Base-by-base conservation (phyloP, 768 basidiomycete genomes). In the Rhodotorula sphaerocarpa region DNA sequence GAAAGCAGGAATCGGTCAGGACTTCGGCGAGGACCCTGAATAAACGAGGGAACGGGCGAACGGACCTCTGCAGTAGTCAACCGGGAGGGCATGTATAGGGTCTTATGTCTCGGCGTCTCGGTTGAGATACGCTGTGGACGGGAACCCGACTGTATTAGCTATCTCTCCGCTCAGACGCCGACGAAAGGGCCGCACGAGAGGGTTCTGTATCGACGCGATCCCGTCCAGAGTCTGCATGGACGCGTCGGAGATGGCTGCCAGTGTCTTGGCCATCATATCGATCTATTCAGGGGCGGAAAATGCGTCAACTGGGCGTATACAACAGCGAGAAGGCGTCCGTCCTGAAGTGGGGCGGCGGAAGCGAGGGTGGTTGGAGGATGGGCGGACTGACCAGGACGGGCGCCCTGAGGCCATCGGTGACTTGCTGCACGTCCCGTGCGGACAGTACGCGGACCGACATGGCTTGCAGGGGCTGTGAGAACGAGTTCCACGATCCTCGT, bases 81-180 rank as follows among this genome's bases (percentile, higher is more conserved):
- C 21, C 67, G 11, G 14, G 63, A 61, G 7, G 67, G 67, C 67
- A 69, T 69, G 63, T 65, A 69, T 10, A 69, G 54, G 3, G 43
- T 65, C 50, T 59, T 64, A 60, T 69, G 63, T 1, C 23, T 4
- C 0, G 21, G 30, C 5, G 55, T 47, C 25, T 61, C 59, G 6
- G 59, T 65, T 5, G 57, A 41, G 27, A 59, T 59, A 28, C 63
- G 63, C 63, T 65, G 48, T n/a, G n/a, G n/a, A n/a, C n/a, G n/a
- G n/a, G n/a, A n/a, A n/a, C n/a, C n/a, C n/a, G n/a, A n/a, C n/a
- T n/a, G n/a, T n/a, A n/a, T n/a, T n/a, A n/a, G n/a, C n/a, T n/a
- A n/a, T n/a, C n/a, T n/a, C n/a, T n/a, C n/a, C n/a, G n/a, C n/a
- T n/a, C n/a, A n/a, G n/a, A n/a, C n/a, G n/a, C n/a, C n/a, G n/a